A percentile compares a stretch with the other conserved stretches of the same genome.
Evolutionary conservation across 495 filamentous ascomycete species (phyloP).

Genomic region (Penicillium chermesinum): DNA sequence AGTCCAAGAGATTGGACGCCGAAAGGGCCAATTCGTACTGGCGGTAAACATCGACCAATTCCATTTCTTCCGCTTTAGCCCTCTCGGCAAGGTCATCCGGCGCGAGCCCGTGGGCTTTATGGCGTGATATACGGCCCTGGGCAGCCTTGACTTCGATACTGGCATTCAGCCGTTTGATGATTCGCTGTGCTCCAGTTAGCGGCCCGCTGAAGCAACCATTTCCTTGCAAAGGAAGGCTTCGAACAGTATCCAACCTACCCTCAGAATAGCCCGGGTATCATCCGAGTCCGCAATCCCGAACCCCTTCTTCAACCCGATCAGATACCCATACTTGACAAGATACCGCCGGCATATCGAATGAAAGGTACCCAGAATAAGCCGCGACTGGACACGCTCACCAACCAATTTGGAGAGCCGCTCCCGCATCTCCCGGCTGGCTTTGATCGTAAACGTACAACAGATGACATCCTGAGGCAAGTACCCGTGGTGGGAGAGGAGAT

Average conservation of each 20-base stretch:
- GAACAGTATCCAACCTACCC: constrained; percentile 19
- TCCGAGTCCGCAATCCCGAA: constrained; percentile 91
- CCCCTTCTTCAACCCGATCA: constrained; percentile 73
- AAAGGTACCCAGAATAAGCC: constrained; percentile 87
- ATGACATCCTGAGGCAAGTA: constrained; percentile 88
- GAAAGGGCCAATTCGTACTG: constrained; percentile 75
- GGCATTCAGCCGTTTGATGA: constrained; percentile 67
- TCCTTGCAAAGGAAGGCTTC: constrained; percentile 1
- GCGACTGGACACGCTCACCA: constrained; percentile 69
- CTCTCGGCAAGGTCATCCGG: constrained; percentile 37
- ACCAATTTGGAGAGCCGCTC: constrained; percentile 74
- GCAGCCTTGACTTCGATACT: constrained; percentile 65
- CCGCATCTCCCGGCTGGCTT: constrained; percentile 95
- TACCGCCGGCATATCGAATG: constrained; percentile 90
- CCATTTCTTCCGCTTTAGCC: constrained; percentile 54
- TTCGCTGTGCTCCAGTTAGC: constrained; percentile 46
- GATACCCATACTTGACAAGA: constrained; percentile 75
- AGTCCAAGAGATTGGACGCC: constrained; percentile 82
- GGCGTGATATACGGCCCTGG: constrained; percentile 72
- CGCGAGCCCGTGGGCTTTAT: constrained; percentile 68
- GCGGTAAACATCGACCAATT: constrained; percentile 67
- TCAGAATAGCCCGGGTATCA: constrained; percentile 72
- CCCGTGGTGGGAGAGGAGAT: constrained; percentile 75
- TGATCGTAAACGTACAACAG: constrained; percentile 96
- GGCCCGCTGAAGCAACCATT: neutral